phyloP scores from a whole-genome alignment of 2,329 filamentous ascomycete genomes.

The Arthrobotrys sinensis region DNA sequence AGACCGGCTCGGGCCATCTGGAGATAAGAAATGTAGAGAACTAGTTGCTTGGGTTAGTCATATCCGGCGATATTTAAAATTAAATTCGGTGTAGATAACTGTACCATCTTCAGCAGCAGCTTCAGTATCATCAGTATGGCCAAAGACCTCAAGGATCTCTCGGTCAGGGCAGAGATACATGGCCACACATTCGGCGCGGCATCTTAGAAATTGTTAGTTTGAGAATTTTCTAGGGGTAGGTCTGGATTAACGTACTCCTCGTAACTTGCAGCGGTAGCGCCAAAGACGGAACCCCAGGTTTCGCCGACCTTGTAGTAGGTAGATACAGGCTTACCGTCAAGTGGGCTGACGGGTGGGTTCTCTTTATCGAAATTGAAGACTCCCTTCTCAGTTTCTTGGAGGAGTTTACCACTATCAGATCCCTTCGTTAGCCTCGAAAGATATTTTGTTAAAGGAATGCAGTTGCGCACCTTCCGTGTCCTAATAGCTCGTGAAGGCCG shows the following conservation, averaged over 20 bases:
- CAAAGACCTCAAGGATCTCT: slow-evolving; percentile 69
- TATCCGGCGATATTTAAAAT: neutral
- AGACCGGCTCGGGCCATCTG: slow-evolving; percentile 96
- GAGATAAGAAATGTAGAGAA: slow-evolving; percentile 90
- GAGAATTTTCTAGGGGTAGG: neutral
- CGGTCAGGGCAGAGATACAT: slow-evolving; percentile 69
- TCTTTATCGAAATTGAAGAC: slow-evolving; percentile 76
- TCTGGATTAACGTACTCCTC: slow-evolving; percentile 70
- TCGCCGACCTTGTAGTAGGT: slow-evolving; percentile 76
- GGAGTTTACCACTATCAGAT: slow-evolving; percentile 72
- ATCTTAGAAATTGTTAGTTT: slow-evolving; percentile 61
- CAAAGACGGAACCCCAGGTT: slow-evolving; percentile 77
- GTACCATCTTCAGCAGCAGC: slow-evolving; percentile 68
- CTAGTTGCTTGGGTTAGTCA: slow-evolving; percentile 64
- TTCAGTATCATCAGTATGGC: slow-evolving; percentile 66
- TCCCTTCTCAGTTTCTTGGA: slow-evolving; percentile 72
- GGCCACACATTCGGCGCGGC: slow-evolving; percentile 68
- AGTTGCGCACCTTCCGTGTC: slow-evolving; percentile 70
- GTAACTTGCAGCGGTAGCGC: slow-evolving; percentile 74
- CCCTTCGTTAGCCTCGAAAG: neutral
- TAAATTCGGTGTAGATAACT: neutral
- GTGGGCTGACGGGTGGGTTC: slow-evolving; percentile 73
- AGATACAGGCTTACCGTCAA: slow-evolving; percentile 72
- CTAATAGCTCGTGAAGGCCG: slow-evolving; percentile 75
- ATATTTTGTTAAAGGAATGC: neutral